Base-by-base conservation (phyloP, 2,329 filamentous ascomycete species). In the Fusarium sp. region DNA sequence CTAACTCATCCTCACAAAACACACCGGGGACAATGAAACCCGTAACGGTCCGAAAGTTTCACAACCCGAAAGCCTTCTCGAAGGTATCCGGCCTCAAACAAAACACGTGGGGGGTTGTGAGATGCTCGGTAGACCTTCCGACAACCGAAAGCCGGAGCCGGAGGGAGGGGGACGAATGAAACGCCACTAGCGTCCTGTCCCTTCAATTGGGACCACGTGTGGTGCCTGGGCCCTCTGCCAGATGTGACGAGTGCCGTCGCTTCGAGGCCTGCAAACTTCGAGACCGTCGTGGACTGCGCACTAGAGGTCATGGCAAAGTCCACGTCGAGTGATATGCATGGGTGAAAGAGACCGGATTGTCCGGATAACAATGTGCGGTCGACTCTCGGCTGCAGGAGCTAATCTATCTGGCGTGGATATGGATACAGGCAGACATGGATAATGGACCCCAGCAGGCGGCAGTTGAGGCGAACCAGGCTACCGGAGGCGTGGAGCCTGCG, bases 231-330 rank as follows among this genome's bases (percentile, higher is more conserved):
- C 29, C 64, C 64, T 70, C 71, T 73, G 61, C 57, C 48, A 61
- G 58, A 37, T 54, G 52, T 72, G 68, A 75, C 54, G 72, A 72
- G 60, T 72, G 58, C 65, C 72, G 72, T 62, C 58, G 64, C 65
- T 61, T 68, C 71, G 58, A 72, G 64, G 63, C 31, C 67, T 56
- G 35, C 41, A 68, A 67, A 52, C 41, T 18, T 48, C 71, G 43
- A 73, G 71, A 74, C 67, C 67, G 63, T 22, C 29, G 60, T 60
- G 62, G 71, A 29, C 35, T 67, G 39, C 56, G 52, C 27, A 29
- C 48, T 57, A 71, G 31, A 5, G 13, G 52, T 56, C 18, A 37
- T 57, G 52, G 52, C n/a, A 22, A 37, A 35, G 52, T 35, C 29
- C 52, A 35, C 20, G 29, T 16, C 29, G 29, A 56, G 35, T 39